Evolutionary conservation across 192 early-diverging fungal species (phyloP).

Genomic region (Backusella liffmaniae): DNA sequence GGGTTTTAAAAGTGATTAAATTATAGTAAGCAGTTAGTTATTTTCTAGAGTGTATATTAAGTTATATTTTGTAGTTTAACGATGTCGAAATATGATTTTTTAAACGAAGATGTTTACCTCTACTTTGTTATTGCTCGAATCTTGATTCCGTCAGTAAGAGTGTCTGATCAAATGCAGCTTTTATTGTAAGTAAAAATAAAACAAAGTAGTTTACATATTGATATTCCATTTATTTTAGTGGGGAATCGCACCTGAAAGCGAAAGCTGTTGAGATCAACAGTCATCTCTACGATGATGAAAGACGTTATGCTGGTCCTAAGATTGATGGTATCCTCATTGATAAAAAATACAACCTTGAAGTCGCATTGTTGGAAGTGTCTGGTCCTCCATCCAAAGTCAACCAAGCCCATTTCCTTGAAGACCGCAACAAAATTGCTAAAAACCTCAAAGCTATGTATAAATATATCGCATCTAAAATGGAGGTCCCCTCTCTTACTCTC

Average conservation of each 20-base stretch:
- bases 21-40: too few species aligned
- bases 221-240: not conserved
- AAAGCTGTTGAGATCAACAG: not conserved
- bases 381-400: not conserved
- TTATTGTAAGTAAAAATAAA: too few species aligned
- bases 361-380: not conserved
- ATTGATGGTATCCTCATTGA: not conserved
- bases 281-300: not conserved
- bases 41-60: too few species aligned
- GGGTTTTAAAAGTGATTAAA: too few species aligned
- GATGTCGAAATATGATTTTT: too few species aligned
- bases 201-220: too few species aligned
- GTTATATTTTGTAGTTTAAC: too few species aligned
- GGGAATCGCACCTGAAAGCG: not conserved
- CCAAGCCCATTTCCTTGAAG: not conserved
- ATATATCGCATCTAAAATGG: not conserved
- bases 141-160: too few species aligned
- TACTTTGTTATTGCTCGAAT: too few species aligned
- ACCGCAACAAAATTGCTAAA: not conserved
- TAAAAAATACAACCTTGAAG: not conserved
- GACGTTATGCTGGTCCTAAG: not conserved
- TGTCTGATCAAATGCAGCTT: too few species aligned
- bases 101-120: too few species aligned
- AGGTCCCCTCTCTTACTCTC: not conserved
- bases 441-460: conserved; percentile 5